Evolutionary conservation across 768 basidiomycete species (phyloP), one percentile per base, ranked within the genome.

Genomic region (Dentipellis fragilis): DNA sequence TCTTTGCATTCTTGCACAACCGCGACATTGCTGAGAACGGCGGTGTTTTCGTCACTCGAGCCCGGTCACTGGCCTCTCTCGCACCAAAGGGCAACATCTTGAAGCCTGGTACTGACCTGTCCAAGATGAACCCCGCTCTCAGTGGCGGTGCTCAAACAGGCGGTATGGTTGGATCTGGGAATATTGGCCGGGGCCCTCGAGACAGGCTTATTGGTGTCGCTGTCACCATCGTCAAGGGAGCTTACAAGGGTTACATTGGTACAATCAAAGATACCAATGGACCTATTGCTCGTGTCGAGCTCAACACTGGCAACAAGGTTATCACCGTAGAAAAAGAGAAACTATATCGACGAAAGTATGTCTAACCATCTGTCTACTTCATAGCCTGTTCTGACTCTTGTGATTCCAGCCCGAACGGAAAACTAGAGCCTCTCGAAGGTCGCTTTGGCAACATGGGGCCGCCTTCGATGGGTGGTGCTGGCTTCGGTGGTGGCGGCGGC

Each of bases 201-300:
- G 92, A 93, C 67, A 76, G 88, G 16, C 79, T 90, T 63, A 87
- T 93, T 59, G 93, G 93, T 14, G 75, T 79, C 0, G 75, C 77
- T 14, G 90, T 98, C 38, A 78, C 79, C 10, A 81, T 98, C 4
- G 75, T 90, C 57, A 89, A 91, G 67, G 96, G 96, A 4, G 79
- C 89, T 4, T 82, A 87, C 65, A 99, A 99, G 70, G 90, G 93
- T 12, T 87, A 94, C 63, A 76, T 85, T 47, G 96, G 96, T 7
- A 82, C 84, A 4, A 89, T 98, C 75, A 97, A 94, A 71, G 96
- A 98, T 66, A 89, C 93, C 29, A 95, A 93, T 57, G 95, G 93
- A 4, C 76, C 78, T 39, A 75, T 83, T 55, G 90, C 87, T 1
- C 81, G 96, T 42, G 93, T 99, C 12, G 96, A 98, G 69, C 73